Conservation (phyloP, 108 stramenopile species). For the Cyclostephanos invisitatus region DNA sequence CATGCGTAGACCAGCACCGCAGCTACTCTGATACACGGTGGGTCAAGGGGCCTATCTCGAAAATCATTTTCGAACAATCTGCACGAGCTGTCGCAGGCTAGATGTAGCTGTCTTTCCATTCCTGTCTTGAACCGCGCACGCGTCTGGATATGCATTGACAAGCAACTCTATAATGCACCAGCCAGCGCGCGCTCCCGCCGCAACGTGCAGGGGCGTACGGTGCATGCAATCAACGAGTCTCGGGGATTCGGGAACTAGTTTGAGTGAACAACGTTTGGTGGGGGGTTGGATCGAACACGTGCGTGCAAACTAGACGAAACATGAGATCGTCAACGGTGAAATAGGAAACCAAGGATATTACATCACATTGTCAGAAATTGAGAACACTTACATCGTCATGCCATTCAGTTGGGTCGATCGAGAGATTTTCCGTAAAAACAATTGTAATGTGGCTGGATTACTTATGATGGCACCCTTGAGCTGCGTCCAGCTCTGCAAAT, state of each 20-base stretch:
- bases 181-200: conserved; percentile 61
- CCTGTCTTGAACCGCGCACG: conserved; percentile 2
- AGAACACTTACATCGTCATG: conserved; percentile 1
- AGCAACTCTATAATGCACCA: too few species aligned
- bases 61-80: background rate
- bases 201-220: conserved; percentile 76
- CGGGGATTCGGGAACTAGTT: conserved; percentile 57
- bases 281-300: conserved; percentile 16
- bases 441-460: background rate
- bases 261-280: conserved; percentile 38
- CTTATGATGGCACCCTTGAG: background rate
- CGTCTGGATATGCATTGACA: background rate
- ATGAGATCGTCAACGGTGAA: background rate
- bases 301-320: conserved; percentile 6
- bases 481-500: background rate
- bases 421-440: background rate
- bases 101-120: conserved; percentile 9
- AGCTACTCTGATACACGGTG: background rate
- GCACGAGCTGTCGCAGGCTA: background rate
- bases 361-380: too few species aligned
- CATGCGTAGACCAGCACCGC: background rate
- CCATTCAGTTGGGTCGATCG: conserved; percentile 6
- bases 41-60: background rate
- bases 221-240: conserved; percentile 50
- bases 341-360: too few species aligned